phyloP scores from a whole-genome alignment of 768 basidiomycete genomes.

The Pleurotus tuoliensis region DNA sequence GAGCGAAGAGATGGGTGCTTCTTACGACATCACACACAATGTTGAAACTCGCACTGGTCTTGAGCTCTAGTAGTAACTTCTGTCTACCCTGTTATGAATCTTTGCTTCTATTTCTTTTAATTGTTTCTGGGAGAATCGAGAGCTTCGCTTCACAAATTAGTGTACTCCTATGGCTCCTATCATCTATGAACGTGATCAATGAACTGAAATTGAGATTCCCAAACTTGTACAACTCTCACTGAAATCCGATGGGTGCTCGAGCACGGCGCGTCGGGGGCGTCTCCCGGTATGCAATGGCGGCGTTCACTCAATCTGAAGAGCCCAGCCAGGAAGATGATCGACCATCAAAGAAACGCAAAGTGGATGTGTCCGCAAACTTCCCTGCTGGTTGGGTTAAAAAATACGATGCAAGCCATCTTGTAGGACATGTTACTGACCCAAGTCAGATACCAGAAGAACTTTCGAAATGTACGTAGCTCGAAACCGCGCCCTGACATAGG shows the following conservation, averaged over 20 bases:
- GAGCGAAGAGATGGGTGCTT: not conserved
- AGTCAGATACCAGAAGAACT: conserved; percentile 75
- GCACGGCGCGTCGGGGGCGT: not conserved
- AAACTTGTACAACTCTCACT: too few species aligned
- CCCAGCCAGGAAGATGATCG: not conserved
- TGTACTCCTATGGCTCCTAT: too few species aligned
- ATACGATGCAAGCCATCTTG: conserved; percentile 71
- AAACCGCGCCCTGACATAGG: not conserved
- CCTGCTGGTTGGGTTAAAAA: conserved; percentile 27
- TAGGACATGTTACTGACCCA: conserved; percentile 61
- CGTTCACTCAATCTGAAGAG: not conserved
- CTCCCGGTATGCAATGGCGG: not conserved
- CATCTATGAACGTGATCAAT: too few species aligned
- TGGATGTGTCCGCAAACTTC: conserved; percentile 11
- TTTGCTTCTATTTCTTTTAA: too few species aligned
- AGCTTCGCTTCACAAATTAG: too few species aligned
- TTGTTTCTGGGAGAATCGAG: too few species aligned
- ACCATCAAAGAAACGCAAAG: conserved; percentile 17
- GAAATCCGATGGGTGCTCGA: not conserved
- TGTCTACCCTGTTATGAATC: too few species aligned
- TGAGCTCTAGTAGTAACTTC: too few species aligned
- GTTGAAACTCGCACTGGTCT: not conserved
- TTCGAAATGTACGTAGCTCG: conserved; percentile 67
- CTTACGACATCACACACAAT: not conserved
- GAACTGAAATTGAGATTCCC: too few species aligned